Base-by-base conservation (phyloP, 306 rosid genomes). In the Glycine soja region DNA sequence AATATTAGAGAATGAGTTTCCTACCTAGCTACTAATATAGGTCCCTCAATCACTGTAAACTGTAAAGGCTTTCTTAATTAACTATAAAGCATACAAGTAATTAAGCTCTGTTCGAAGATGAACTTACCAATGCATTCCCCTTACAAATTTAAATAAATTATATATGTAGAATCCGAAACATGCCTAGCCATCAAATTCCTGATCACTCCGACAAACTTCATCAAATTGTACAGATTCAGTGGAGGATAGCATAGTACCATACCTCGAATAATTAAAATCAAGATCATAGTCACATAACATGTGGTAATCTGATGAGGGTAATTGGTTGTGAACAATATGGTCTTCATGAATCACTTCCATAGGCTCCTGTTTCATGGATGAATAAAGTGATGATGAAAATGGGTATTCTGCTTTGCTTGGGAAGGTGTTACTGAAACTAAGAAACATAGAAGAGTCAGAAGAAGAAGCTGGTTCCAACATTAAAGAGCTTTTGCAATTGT, bases 401-500 rank as follows among this genome's bases (percentile, higher is more conserved):
- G 47, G 16, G 10, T 43, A 5, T 74, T 81, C 61, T 57, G 57
- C 46, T 46, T 81, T 34, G 32, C 8, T 48, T 14, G 80, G 68
- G 43, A 62, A 30, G 68, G 68, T 30, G 8, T 11, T 32, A 32
- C 68, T 69, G 81, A 84, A 84, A 70, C 70, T 84, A 69, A 84
- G 78, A 9, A 75, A 6, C 34, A 57, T 24, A n/a, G 84, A 80
- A n/a, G 82, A 71, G 10, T 36, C 68, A 7, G 78, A 67, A 78
- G 78, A 30, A 7, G 52, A 53, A 34, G 13, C 38, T 14, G 62
- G 45, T 75, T 45, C 89, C 64, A 88, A 36, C 11, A 84, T 65
- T 6, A 10, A 48, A 54, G 14, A 52, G 51, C 5, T 87, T 9
- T 54, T 38, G 85, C 97, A 88, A 0, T 61, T 87, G 77, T 90